A percentile compares a stretch with the other conserved stretches of the same genome.
phyloP scores from a whole-genome alignment of 805 yeast species.

The Monosporozyma siamensis region DNA sequence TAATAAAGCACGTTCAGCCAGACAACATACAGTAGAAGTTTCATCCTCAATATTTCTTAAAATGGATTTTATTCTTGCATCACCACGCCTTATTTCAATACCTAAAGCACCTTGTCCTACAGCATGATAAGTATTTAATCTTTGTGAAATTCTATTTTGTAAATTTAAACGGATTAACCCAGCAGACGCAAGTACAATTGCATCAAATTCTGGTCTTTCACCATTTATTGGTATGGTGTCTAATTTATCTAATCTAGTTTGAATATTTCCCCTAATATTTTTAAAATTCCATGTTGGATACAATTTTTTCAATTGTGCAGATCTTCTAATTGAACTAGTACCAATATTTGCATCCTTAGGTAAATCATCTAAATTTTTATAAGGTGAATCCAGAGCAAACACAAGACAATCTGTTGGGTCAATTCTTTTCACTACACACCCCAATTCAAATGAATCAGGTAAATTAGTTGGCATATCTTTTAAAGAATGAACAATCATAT shows the following conservation, averaged over 20 bases:
- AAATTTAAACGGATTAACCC: slow-evolving; percentile 72
- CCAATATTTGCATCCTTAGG: slow-evolving; percentile 87
- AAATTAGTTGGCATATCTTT: slow-evolving; percentile 88
- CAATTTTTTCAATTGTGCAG: slow-evolving; percentile 75
- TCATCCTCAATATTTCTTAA: slow-evolving; percentile 57
- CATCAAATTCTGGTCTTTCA: slow-evolving; percentile 21
- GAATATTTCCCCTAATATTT: slow-evolving; percentile 76
- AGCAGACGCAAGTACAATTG: slow-evolving; percentile 82
- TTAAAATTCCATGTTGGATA: slow-evolving; percentile 73
- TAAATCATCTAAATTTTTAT: slow-evolving; percentile 57
- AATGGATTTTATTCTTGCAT: slow-evolving; percentile 46
- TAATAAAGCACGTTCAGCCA: slow-evolving; percentile 83
- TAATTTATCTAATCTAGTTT: slow-evolving; percentile 71
- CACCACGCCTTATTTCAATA: slow-evolving; percentile 72
- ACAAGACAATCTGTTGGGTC: slow-evolving; percentile 91
- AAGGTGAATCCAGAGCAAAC: slow-evolving; percentile 57
- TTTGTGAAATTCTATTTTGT: slow-evolving; percentile 64
- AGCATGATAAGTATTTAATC: slow-evolving; percentile 69
- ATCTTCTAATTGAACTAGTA: slow-evolving; percentile 87
- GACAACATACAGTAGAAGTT: slow-evolving; percentile 62
- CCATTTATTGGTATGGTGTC: slow-evolving; percentile 42
- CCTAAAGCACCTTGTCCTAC: slow-evolving; percentile 99
- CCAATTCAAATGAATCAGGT: slow-evolving; percentile 84
- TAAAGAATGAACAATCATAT: slow-evolving; percentile 85
- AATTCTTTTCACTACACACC: slow-evolving; percentile 76